Evolutionary conservation across 73 alveolate species (phyloP), one percentile per base, ranked within the genome.

Genomic region (Paramecium bursaria): DNA sequence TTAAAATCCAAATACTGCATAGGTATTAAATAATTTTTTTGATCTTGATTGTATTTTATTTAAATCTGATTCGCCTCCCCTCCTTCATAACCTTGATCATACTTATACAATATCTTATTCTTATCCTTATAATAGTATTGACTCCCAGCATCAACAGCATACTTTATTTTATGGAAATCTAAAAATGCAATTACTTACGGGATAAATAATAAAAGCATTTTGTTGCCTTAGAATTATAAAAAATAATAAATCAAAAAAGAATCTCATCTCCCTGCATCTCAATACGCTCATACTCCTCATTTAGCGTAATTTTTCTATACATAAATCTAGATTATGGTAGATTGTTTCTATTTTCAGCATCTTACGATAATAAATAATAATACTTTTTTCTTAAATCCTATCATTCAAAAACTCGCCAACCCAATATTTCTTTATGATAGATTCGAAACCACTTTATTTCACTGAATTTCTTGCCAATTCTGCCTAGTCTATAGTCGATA

Each of bases 401-500:
- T 85, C 87, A 48, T 46, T 21, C 35, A 42, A 77, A 7, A 75
- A 47, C 10, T 74, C 47, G 15, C 93, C 93, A 6, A 86, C 77
- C 93, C 93, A 87, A 35, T 57, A 60, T 6, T 85, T 35, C 47
- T 91, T 91, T 21, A 73, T 51, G 44, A 67, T 89, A 23, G 52
- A 74, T 25, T 77, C 87, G 44, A 91, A 91, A 33, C 96, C 91
- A 60, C 95, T 90, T 67, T 92, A 85, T 54, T 87, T 82, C 35
- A 92, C 95, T 19, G 94, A 85, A 61, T 92, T 90, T 74, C 95
- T 86, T 6, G 95, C 95, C 10, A 92, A 67, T 75, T 92, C 97
- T 29, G 95, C 92, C 22, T 86, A 75, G 85, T 86, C 93, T 22
- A 90, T 94, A 5, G 94, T 49, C 49, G 91, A 85, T 13, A 92